A percentile compares a stretch with the other conserved stretches of the same genome.
These are phyloP conservation scores for Xylaria sp. DNA, from an alignment of 2,329 filamentous ascomycete species.

Conservation along the genomic window DNA sequence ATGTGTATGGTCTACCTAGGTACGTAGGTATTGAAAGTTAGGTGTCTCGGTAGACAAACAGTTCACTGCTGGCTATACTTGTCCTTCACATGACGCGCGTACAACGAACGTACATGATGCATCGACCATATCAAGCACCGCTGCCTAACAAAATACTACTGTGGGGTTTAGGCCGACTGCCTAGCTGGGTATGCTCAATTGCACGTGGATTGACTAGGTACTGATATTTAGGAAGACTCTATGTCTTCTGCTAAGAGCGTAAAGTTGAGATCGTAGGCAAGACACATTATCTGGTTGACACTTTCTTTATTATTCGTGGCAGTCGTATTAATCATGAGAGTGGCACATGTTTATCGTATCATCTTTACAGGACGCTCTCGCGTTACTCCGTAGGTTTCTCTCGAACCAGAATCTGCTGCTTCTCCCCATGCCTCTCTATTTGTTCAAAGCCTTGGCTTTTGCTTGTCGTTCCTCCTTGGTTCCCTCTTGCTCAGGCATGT, in stretches of 20 bases:
- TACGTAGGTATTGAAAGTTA: no score
- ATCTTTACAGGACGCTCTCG: neutral
- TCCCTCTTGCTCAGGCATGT: conserved; percentile 67
- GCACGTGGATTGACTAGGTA: no score
- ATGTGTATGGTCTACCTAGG: no score
- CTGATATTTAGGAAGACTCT: neutral
- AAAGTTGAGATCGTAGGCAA: conserved; percentile 3
- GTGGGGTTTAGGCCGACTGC: neutral
- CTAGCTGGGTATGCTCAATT: neutral
- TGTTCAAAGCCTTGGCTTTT: conserved; percentile 74
- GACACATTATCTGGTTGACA: neutral
- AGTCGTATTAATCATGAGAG: conserved; percentile 14
- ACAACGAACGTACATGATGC: neutral
- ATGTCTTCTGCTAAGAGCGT: neutral
- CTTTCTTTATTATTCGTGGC: conserved; percentile 17
- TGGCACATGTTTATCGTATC: neutral
- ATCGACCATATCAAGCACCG: neutral
- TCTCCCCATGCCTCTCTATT: conserved; percentile 49
- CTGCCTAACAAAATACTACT: conserved; percentile 13
- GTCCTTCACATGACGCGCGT: conserved; percentile 12
- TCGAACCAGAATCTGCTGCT: neutral
- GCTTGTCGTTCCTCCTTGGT: conserved; percentile 75
- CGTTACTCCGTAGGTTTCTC: neutral
- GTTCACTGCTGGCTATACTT: neutral
- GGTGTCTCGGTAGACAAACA: neutral